Evolutionary conservation across 2,329 filamentous ascomycete species (phyloP), one percentile per base, ranked within the genome.

Genomic region (Curvularia lunata): DNA sequence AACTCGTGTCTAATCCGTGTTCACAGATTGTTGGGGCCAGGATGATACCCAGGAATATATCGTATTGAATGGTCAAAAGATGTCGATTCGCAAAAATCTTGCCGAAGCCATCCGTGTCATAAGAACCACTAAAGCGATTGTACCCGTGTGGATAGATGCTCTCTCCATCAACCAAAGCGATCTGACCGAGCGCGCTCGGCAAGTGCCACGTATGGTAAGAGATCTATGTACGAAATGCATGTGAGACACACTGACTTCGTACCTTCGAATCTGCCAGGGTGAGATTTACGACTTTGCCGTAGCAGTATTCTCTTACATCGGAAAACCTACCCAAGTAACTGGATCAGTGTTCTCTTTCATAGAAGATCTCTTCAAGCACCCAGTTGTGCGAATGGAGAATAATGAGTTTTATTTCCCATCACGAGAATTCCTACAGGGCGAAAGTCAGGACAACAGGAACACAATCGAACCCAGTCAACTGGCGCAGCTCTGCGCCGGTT

Each of bases 61-160:
- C 23, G 16, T 34, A 7, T 19, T 51, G 18, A 43, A 32, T 6
- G 48, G 48, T 3, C 38, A 51, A 43, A 30, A n/a, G 13, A 42
- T n/a, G 48, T 23, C 27, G 3, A 23, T 51, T 28, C 27, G 18
- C 19, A 30, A 25, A 32, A 51, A 51, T 27, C 48, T 51, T 21
- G 48, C 48, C 7, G 38, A 51, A 23, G 41, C 41, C 23, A 40
- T 52, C 10, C 30, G 50, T n/a, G 34, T 12, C 19, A 27, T 51
- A 23, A 27, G 48, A 28, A 13, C 1, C n/a, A 3, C 27, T 8
- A 27, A 34, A 1, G 5, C 6, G 10, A 38, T 52, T 5, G 5
- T 38, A 9, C 30, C 41, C n/a, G 16, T 40, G 2, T 53, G 51
- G 51, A 47, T 53, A 37, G 51, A 53, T 10, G 51, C 51, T 21